phyloP scores from a whole-genome alignment of 352 stramenopile genomes.

The Pythium phragmiticola region DNA sequence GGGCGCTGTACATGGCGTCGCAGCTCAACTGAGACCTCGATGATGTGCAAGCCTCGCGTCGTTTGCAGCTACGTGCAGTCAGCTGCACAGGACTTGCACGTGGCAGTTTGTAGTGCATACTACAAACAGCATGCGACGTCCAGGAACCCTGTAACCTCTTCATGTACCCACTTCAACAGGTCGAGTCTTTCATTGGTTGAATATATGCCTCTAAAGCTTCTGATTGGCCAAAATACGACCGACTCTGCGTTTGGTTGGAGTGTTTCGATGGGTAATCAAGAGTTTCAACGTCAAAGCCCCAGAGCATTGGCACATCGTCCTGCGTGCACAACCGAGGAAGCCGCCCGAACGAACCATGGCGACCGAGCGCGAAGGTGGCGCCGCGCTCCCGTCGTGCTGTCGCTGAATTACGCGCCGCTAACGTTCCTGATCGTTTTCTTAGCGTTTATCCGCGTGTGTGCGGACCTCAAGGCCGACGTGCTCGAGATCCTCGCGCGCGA shows the following conservation, averaged over 20 bases:
- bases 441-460: constrained; percentile 83
- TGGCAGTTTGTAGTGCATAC: no score
- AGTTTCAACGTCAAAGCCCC: neutral
- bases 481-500: constrained; percentile 62
- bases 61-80: no score
- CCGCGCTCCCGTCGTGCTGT: no score
- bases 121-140: no score
- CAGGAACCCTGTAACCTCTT: neutral
- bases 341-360: constrained; percentile 14
- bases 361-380: constrained; percentile 24
- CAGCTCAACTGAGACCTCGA: constrained; percentile 21
- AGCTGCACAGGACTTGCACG: no score
- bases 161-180: constrained; percentile 15
- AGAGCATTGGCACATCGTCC: neutral
- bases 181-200: neutral
- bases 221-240: constrained; percentile 10
- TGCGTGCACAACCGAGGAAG: neutral
- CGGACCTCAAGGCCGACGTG: constrained; percentile 74
- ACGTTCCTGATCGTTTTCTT: neutral
- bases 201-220: neutral
- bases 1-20: constrained; percentile 71
- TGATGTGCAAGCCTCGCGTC: no score
- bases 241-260: no score
- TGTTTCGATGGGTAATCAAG: neutral
- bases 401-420: no score